phyloP scores from a whole-genome alignment of 441 rosid genomes.

The Melastoma candidum region DNA sequence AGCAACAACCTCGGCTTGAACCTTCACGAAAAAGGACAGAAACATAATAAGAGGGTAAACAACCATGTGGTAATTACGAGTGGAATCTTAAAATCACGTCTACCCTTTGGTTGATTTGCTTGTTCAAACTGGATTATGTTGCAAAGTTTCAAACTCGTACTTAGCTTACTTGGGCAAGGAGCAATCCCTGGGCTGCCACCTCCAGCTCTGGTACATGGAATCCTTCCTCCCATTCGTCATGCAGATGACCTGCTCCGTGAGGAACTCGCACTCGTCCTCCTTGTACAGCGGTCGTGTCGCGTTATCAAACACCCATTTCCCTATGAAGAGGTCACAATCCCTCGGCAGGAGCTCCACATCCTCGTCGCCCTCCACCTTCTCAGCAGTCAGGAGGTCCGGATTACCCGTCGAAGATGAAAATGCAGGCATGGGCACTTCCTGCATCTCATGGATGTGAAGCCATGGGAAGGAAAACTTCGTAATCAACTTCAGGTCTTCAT shows the following conservation, averaged over 20 bases:
- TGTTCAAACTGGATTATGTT: background rate
- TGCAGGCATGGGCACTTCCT: constrained; percentile 17
- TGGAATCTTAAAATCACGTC: no score
- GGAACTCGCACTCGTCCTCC: constrained; percentile 72
- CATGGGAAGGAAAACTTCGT: constrained; percentile 74
- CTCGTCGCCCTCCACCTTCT: constrained; percentile 27
- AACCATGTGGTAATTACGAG: background rate
- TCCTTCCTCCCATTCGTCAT: constrained; percentile 78
- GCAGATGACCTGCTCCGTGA: constrained; percentile 82
- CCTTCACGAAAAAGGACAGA: constrained; percentile 34
- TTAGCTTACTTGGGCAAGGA: constrained; percentile 52
- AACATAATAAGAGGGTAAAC: background rate
- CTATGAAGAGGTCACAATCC: constrained; percentile 74
- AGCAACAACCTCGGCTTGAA: constrained; percentile 59
- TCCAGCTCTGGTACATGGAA: constrained; percentile 74
- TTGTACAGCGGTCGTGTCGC: constrained; percentile 56
- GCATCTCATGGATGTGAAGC: constrained; percentile 32
- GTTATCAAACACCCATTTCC: constrained; percentile 66
- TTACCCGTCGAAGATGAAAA: constrained; percentile 32
- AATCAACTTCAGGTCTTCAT: constrained; percentile 76
- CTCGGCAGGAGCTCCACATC: constrained; percentile 53
- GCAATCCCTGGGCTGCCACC: constrained; percentile 84
- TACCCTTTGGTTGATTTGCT: no score
- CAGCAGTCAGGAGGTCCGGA: constrained; percentile 27
- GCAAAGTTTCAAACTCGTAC: no score